Conservation (phyloP, 176 grass and related monocot genomes). For the Typha latifolia region DNA sequence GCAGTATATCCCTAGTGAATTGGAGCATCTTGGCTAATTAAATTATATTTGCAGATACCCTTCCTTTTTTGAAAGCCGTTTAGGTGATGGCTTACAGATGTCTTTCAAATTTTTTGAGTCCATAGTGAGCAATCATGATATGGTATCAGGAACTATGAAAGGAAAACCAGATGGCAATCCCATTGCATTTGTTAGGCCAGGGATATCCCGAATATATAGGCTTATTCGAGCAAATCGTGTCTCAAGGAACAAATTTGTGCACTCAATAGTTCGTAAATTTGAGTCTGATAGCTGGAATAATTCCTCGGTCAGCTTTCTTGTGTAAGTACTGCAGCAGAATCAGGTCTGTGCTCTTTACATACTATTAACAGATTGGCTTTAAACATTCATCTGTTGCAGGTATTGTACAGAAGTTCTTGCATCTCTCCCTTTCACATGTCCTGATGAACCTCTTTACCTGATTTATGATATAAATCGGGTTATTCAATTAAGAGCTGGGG, state of each 20-base stretch:
- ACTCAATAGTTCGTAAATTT: constrained; percentile 89
- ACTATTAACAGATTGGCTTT: constrained; percentile 3
- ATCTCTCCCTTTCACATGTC: constrained; percentile 75
- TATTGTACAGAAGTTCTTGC: constrained; percentile 95
- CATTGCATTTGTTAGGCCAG: constrained; percentile 73
- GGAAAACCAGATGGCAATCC: constrained; percentile 30
- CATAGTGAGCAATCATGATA: constrained; percentile 54
- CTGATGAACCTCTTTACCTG: constrained; percentile 93
- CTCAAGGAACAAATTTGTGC: constrained; percentile 97
- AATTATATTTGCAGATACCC: constrained; percentile 64
- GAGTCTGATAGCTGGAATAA: constrained; percentile 49
- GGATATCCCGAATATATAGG: constrained; percentile 87
- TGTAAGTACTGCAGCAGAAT: constrained; percentile 52
- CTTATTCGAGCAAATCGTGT: constrained; percentile 77
- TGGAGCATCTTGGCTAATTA: constrained; percentile 10
- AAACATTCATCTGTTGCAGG: constrained; percentile 33
- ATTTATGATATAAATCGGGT: constrained; percentile 98
- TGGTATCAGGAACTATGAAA: constrained; percentile 43
- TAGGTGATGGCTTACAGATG: constrained; percentile 90
- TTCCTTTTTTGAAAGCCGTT: constrained; percentile 88
- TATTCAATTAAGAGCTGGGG: constrained; percentile 83
- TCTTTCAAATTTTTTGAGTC: constrained; percentile 79
- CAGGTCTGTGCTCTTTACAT: constrained; percentile 13
- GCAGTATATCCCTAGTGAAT: not conserved
- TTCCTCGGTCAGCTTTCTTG: constrained; percentile 57